These are phyloP conservation scores for Salix suchowensis DNA, from an alignment of 345 rosid genomes.

Conservation along the genomic window DNA sequence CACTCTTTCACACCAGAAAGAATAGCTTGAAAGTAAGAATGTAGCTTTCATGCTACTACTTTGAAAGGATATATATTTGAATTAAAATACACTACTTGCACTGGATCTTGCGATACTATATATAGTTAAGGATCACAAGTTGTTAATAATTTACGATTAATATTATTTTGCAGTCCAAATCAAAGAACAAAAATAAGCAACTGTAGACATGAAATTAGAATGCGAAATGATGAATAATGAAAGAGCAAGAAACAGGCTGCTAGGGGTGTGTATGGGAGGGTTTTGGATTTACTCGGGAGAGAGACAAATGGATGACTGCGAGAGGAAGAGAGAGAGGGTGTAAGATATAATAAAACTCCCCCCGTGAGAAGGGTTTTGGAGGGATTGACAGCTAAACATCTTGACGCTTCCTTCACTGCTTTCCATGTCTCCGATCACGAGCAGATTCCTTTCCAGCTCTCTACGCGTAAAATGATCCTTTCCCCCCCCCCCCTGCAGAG, in stretches of 20 bases:
- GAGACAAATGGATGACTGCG: constrained; percentile 29
- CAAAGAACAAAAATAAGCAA: not conserved
- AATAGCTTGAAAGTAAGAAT: no score
- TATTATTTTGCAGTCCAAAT: not conserved
- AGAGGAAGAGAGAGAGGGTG: constrained; percentile 15
- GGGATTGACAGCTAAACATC: constrained; percentile 46
- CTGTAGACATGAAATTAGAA: not conserved
- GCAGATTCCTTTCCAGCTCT: constrained; percentile 30
- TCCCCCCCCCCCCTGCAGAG: not conserved
- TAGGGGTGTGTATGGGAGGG: not conserved
- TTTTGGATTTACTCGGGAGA: constrained; percentile 3
- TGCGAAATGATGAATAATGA: not conserved
- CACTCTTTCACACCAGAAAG: no score
- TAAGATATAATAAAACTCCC: not conserved
- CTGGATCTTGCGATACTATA: no score
- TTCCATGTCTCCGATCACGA: constrained; percentile 34
- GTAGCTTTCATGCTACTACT: no score
- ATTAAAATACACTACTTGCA: no score
- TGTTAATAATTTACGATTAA: not conserved
- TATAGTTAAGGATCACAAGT: not conserved
- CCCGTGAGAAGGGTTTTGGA: constrained; percentile 47
- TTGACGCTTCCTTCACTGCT: constrained; percentile 38
- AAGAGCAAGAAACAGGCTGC: not conserved
- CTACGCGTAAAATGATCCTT: constrained; percentile 6
- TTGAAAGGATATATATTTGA: no score